Base-by-base conservation (phyloP, 306 rosid species). In the Mimosa pudica region DNA sequence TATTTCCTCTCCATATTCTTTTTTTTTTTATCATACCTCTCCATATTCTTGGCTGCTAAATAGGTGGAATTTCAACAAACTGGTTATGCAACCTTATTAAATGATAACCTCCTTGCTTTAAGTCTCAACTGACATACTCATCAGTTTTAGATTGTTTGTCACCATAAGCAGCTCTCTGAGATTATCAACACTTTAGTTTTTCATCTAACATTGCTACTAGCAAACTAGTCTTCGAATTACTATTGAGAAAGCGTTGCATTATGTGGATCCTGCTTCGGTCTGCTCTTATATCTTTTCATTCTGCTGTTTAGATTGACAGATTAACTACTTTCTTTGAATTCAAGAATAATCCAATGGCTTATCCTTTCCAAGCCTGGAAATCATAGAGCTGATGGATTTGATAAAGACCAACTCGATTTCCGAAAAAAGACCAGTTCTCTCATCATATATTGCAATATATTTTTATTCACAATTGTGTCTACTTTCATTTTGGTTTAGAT, bases 31-130 rank as follows among this genome's bases (percentile, higher is more conserved):
- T n/a, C n/a, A n/a, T n/a, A n/a, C n/a, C n/a, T n/a, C n/a, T n/a
- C n/a, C n/a, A n/a, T n/a, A n/a, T 66, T 73, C 9, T 72, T 33
- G 62, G 64, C 66, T 55, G 17, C 7, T 5, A 46, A 70, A 69
- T 71, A 38, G 46, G 71, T 55, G 67, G 75, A 13, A n/a, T 46
- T 3, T 10, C 16, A 0, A 10, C 30, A 55, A 65, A 52, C 10
- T 54, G n/a, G 20, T 64, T 17, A 42, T 8, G 7, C 10, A 2
- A 14, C 6, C 44, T 71, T 17, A 17, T 24, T 10, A 51, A 71
- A 80, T 46, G 55, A 8, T 44, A 45, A 14, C 38, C 46, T 41
- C 24, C 61, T n/a, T 10, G 67, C 57, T 68, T 11, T 1, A 8
- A 54, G 79, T 80, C 36, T 30, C 38, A 32, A 18, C 30, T 74